These are phyloP conservation scores for Paratrimastix pyriformis DNA, from an alignment of 78 protist species.

Conservation along the genomic window DNA sequence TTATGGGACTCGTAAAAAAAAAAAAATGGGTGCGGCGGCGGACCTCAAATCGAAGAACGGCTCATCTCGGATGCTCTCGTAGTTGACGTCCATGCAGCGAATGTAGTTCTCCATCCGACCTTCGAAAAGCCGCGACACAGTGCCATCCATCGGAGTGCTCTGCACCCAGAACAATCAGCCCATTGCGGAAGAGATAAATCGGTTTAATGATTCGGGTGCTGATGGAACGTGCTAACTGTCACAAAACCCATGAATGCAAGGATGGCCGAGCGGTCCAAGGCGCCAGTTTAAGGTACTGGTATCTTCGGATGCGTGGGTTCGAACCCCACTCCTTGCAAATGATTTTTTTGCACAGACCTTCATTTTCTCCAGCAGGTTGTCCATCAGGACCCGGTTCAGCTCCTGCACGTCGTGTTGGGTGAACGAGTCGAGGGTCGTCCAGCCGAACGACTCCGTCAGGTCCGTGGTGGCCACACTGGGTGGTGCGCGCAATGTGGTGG, in stretches of 20 bases:
- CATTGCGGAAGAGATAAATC: not conserved
- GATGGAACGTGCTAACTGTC: not conserved
- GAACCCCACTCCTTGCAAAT: not conserved
- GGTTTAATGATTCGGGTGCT: not conserved
- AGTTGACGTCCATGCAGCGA: not conserved
- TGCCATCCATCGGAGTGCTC: not conserved
- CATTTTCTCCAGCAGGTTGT: not conserved
- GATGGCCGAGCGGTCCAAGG: too few relatives aligned
- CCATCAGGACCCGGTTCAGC: slow-evolving; percentile 10
- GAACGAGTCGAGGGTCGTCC: not conserved
- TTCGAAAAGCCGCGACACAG: not conserved
- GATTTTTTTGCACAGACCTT: not conserved
- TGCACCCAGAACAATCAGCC: not conserved
- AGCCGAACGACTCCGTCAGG: slow-evolving; percentile 3
- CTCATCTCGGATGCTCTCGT: not conserved
- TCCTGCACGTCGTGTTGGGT: slow-evolving; percentile 5
- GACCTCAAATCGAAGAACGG: not conserved
- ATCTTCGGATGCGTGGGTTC: too few relatives aligned
- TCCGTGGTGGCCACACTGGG: not conserved
- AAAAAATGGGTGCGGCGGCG: too few relatives aligned
- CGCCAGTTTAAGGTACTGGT: too few relatives aligned
- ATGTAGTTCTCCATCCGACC: not conserved
- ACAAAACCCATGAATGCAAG: not conserved
- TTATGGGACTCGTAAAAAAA: too few relatives aligned
- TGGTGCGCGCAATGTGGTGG: not conserved